Evolutionary conservation across 106 monocot species (phyloP).

Genomic region (Dendrobium officinale): DNA sequence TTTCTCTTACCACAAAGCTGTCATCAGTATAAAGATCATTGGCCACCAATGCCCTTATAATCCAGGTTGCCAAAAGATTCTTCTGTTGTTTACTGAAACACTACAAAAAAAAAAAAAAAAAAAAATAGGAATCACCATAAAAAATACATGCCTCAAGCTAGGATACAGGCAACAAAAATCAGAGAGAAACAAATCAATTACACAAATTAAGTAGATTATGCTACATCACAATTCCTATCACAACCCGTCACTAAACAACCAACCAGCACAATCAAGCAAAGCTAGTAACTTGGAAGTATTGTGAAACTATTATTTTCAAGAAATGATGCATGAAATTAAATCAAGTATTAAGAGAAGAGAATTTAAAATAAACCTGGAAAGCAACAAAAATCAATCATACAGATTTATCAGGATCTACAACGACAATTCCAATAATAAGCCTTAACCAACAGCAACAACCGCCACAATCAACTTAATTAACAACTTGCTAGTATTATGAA

Average conservation of each 20-base stretch:
- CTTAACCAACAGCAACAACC: too few relatives aligned
- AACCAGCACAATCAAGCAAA: neutral
- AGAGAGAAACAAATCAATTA: neutral
- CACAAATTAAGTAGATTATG: neutral
- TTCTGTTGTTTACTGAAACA: constrained; percentile 66
- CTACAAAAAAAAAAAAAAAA: constrained; percentile 23
- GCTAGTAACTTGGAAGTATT: too few relatives aligned
- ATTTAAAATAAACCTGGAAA: neutral
- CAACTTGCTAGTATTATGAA: too few relatives aligned
- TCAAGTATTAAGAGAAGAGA: too few relatives aligned
- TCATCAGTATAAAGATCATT: constrained; percentile 94
- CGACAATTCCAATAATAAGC: too few relatives aligned
- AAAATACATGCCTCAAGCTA: neutral
- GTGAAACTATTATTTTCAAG: too few relatives aligned
- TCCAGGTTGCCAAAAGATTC: constrained; percentile 69
- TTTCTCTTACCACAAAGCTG: constrained; percentile 85
- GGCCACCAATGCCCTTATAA: constrained; percentile 64
- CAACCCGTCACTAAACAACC: neutral
- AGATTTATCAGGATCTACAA: too few relatives aligned
- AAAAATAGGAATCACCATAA: neutral
- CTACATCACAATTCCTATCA: neutral
- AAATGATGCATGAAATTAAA: too few relatives aligned
- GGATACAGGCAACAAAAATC: neutral
- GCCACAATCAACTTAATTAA: too few relatives aligned
- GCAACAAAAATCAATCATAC: neutral